phyloP scores from a whole-genome alignment of 106 monocot genomes.

The Dioscorea alata region DNA sequence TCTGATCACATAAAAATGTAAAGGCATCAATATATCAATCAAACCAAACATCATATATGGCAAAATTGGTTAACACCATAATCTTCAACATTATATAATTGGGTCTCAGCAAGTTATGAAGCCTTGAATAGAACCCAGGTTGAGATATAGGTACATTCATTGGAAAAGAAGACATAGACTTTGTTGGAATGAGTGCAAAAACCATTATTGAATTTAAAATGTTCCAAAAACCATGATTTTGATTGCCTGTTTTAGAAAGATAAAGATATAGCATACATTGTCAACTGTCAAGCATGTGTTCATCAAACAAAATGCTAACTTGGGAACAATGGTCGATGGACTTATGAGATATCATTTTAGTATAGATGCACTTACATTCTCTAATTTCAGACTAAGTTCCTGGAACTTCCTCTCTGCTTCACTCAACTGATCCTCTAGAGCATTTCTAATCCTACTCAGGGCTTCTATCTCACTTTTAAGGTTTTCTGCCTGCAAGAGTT shows the following conservation, averaged over 20 bases:
- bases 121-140: neutral
- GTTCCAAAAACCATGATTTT: neutral
- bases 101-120: no score
- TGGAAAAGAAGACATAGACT: neutral
- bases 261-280: neutral
- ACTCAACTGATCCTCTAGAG: slow-evolving; percentile 28
- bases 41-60: neutral
- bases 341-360: neutral
- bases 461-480: slow-evolving; percentile 45
- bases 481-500: slow-evolving; percentile 41
- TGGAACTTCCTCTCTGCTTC: slow-evolving; percentile 58
- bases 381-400: slow-evolving; percentile 31
- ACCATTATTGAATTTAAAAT: neutral
- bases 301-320: neutral
- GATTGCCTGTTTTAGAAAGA: no score
- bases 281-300: neutral
- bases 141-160: neutral
- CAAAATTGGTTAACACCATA: neutral
- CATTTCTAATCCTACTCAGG: slow-evolving; percentile 32
- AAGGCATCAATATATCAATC: neutral
- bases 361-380: slow-evolving; percentile 36
- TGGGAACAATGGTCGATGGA: neutral
- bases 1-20: neutral
- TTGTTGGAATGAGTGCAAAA: neutral
- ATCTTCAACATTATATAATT: neutral